A percentile compares a stretch with the other conserved stretches of the same genome.
These are phyloP conservation scores for Leccinum proliferum DNA, from an alignment of 1,284 basidiomycete species.

Conservation along the genomic window DNA sequence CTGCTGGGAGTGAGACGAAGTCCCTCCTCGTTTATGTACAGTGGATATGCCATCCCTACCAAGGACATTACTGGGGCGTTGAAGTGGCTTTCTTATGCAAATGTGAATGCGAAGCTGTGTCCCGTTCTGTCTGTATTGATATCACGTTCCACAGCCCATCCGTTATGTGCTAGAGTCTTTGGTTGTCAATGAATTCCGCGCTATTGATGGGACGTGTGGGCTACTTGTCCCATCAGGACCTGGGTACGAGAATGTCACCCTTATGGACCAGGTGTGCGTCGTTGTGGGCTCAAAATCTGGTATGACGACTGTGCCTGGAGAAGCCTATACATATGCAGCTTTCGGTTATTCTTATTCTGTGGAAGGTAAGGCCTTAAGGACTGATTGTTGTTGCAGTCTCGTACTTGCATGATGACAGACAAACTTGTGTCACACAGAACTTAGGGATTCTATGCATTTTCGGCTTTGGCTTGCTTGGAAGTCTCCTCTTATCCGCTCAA, in stretches of 20 bases:
- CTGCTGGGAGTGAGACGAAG: no score
- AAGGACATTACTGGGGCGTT: constrained; percentile 44
- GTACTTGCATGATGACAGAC: background rate
- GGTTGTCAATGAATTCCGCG: constrained; percentile 52
- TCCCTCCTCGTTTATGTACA: constrained; percentile 33
- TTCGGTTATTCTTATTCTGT: constrained; percentile 61
- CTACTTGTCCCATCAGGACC: constrained; percentile 43
- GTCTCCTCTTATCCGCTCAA: constrained; percentile 47
- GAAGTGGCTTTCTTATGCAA: constrained; percentile 58
- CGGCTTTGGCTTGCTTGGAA: constrained; percentile 39
- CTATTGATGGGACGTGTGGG: constrained; percentile 46
- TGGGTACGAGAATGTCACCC: constrained; percentile 47
- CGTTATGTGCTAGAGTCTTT: constrained; percentile 47
- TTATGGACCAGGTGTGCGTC: constrained; percentile 56
- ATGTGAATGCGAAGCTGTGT: constrained; percentile 36
- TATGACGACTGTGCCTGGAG: constrained; percentile 12
- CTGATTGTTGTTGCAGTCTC: background rate
- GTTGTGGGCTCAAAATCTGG: constrained; percentile 32
- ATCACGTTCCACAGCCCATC: constrained; percentile 31
- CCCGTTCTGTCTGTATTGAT: background rate
- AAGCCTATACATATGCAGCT: constrained; percentile 37
- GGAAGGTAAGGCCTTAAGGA: constrained; percentile 61
- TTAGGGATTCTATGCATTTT: constrained; percentile 42
- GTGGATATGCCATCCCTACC: constrained; percentile 23
- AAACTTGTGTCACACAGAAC: constrained; percentile 32